Evolutionary conservation across 2,329 filamentous ascomycete species (phyloP).

Genomic region (Pseudodiploospora longispora): DNA sequence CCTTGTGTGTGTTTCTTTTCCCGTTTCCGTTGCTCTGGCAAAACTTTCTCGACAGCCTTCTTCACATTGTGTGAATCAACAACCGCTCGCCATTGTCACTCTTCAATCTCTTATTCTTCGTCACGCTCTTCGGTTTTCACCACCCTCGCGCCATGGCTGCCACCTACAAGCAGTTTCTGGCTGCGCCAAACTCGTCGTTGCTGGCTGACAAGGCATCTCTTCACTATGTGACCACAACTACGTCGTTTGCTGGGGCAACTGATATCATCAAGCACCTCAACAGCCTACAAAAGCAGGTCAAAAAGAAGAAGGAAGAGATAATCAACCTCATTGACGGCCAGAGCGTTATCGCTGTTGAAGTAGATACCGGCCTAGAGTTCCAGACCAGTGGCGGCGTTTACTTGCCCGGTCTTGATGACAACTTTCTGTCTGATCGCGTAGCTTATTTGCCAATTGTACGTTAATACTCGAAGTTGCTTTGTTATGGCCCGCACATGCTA

Average conservation of each 20-base stretch:
- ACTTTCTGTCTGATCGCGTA: slow-evolving; percentile 77
- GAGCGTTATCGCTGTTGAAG: slow-evolving; percentile 69
- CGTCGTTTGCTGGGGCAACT: slow-evolving; percentile 58
- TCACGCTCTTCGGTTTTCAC: no score
- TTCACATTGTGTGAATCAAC: no score
- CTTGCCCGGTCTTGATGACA: slow-evolving; percentile 84
- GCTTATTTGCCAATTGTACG: slow-evolving; percentile 76
- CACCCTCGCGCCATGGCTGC: slow-evolving; percentile 29
- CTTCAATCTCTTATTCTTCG: no score
- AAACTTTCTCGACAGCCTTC: no score
- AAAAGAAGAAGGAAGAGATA: slow-evolving; percentile 74
- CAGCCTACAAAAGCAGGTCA: slow-evolving; percentile 63
- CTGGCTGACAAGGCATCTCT: slow-evolving; percentile 60
- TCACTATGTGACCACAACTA: slow-evolving; percentile 87
- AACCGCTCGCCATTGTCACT: no score
- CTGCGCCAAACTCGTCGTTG: slow-evolving; percentile 53
- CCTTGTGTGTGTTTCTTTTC: no score
- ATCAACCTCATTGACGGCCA: slow-evolving; percentile 65
- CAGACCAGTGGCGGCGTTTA: slow-evolving; percentile 73
- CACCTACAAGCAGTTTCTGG: slow-evolving; percentile 65
- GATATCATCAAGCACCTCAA: slow-evolving; percentile 78
- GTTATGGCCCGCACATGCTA: slow-evolving; percentile 7
- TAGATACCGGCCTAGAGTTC: slow-evolving; percentile 80
- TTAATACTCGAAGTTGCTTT: slow-evolving; percentile 13
- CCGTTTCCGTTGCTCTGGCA: no score